Evolutionary conservation across 495 filamentous ascomycete species (phyloP), one percentile per base, ranked within the genome.

Genomic region (Annulohypoxylon bovei): DNA sequence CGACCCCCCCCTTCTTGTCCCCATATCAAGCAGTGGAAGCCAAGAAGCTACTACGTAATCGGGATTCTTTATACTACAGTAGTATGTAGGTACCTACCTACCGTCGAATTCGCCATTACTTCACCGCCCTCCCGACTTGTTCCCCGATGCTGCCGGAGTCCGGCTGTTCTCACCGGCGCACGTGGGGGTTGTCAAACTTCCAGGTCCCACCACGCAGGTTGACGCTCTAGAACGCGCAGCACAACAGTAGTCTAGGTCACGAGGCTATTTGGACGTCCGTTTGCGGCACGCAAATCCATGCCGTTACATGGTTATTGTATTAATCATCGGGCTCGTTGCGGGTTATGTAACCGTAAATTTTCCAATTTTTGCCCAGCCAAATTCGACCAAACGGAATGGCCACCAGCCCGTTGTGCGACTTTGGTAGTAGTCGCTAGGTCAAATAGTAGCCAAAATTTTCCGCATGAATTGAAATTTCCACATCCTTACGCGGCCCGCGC

Each of bases 241-340:
- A 64, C 64, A 42, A 28, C 65, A 68, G 58, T 32, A 47, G 55
- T 52, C 53, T 27, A 33, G 59, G 65, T 68, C 65, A 72, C 70
- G 65, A 68, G 70, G 65, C 55, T 72, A 72, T 65, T 72, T 68
- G 27, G 61, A 72, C 70, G 69, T 72, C 69, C 60, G 63, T 47
- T 46, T 67, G 63, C 69, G 63, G 69, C 63, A 28, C 30, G 33
- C 44, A 47, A 44, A 52, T 27, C 33, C 53, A 55, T n/a, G 55
- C 49, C 42, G 39, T 27, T 28, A 28, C 30, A 30, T 42, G 28
- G 9, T n/a, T 54, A 35, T 49, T 46, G 16, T 40, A n/a, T n/a
- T n/a, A 12, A 49, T 42, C 44, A 42, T 28, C 33, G 37, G 69
- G 57, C 57, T 62, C 25, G 39, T 58, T 37, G 56, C 42, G 33